Percentiles rank a stretch among this genome's conserved stretches.
Evolutionary conservation across 768 basidiomycete genomes (phyloP).

Genomic region (Tremella fuciformis): DNA sequence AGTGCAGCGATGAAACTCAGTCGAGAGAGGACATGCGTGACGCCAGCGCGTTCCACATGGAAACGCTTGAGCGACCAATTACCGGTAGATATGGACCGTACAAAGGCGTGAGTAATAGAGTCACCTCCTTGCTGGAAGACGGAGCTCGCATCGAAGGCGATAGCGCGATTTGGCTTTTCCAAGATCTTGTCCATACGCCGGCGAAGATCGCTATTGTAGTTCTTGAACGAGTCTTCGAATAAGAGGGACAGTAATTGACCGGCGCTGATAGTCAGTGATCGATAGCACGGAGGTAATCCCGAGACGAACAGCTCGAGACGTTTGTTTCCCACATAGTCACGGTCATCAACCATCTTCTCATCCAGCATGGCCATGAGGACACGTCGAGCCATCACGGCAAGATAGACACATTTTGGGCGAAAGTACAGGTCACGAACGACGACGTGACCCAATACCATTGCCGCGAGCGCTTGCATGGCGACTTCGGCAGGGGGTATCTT

Average conservation of each 20-base stretch:
- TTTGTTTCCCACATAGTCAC: conserved; percentile 99
- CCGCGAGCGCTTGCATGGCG: conserved; percentile 91
- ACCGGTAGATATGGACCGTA: conserved; percentile 95
- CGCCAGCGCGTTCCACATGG: conserved; percentile 98
- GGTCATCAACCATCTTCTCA: conserved; percentile 94
- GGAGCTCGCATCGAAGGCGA: conserved; percentile 89
- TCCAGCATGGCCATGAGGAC: conserved; percentile 96
- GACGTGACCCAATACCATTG: conserved; percentile 94
- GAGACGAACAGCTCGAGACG: conserved; percentile 86
- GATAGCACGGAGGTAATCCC: neutral
- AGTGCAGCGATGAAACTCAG: conserved; percentile 94
- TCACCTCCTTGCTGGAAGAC: conserved; percentile 91
- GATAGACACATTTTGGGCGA: conserved; percentile 89
- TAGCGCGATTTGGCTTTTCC: conserved; percentile 90
- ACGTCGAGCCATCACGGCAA: conserved; percentile 93
- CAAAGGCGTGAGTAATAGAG: conserved; percentile 90
- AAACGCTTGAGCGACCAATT: conserved; percentile 99
- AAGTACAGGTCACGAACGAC: conserved; percentile 86
- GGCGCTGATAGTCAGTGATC: conserved; percentile 59
- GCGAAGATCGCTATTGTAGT: conserved; percentile 93
- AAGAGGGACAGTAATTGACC: conserved; percentile 92
- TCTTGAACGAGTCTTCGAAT: conserved; percentile 98
- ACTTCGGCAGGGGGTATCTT: conserved; percentile 69
- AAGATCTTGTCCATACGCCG: conserved; percentile 93
- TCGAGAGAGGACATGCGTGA: conserved; percentile 94